These are phyloP conservation scores for Nothophoma quercina DNA, from an alignment of 2,329 filamentous ascomycete genomes.

Conservation along the genomic window DNA sequence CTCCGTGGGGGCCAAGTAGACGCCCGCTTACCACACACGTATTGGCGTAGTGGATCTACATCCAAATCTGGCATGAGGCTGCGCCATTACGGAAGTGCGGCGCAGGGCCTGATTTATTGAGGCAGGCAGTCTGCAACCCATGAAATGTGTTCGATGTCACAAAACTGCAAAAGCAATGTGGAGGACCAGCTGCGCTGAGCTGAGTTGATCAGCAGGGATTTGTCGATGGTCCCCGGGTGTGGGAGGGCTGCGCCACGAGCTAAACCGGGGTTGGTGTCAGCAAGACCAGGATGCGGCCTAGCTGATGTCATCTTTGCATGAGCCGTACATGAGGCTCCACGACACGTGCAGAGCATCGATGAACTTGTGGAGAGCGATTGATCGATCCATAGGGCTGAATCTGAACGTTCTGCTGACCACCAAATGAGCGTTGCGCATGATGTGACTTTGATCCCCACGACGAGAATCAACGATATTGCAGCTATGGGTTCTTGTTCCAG, in stretches of 20 bases:
- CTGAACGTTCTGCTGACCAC: not conserved
- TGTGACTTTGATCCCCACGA: too few species aligned
- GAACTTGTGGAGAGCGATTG: not conserved
- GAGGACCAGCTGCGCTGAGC: not conserved
- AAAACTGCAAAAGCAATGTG: not conserved
- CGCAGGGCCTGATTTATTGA: constrained; percentile 18
- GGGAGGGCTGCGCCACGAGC: constrained; percentile 12
- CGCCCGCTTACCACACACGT: constrained; percentile 15
- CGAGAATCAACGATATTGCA: too few species aligned
- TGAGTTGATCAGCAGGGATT: not conserved
- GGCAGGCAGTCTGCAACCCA: not conserved
- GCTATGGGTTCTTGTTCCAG: too few species aligned
- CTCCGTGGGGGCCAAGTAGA: constrained; percentile 18
- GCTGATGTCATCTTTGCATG: constrained; percentile 25
- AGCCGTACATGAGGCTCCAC: constrained; percentile 25
- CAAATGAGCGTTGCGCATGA: not conserved
- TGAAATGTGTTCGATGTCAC: not conserved
- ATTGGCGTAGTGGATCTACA: constrained; percentile 13
- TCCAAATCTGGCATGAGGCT: constrained; percentile 19
- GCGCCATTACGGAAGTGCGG: constrained; percentile 32
- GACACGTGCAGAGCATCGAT: not conserved
- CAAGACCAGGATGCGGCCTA: constrained; percentile 8
- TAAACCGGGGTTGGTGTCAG: constrained; percentile 22
- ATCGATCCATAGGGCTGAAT: not conserved
- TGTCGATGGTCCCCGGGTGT: too few species aligned